A percentile compares a stretch with the other conserved stretches of the same genome.
phyloP scores from a whole-genome alignment of 2,329 filamentous ascomycete genomes.

The Hysterium pulicare region DNA sequence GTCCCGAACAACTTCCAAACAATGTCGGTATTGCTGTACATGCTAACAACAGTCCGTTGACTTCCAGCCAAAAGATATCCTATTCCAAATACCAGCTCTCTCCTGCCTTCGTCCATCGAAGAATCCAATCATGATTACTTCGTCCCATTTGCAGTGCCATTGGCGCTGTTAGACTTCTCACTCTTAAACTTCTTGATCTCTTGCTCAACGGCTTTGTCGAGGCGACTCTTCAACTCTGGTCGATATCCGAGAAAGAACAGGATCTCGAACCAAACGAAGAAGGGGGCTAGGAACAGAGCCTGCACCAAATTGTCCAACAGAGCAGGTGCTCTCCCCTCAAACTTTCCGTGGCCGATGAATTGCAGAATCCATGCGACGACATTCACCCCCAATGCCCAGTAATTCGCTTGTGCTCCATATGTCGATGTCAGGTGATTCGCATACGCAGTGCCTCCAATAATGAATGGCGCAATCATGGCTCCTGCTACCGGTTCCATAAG shows the following conservation, averaged over 20 bases:
- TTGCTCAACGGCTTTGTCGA: slow-evolving; percentile 70
- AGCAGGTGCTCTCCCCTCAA: slow-evolving; percentile 83
- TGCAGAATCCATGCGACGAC: slow-evolving; percentile 80
- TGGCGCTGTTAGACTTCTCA: slow-evolving; percentile 47
- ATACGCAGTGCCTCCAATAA: slow-evolving; percentile 70
- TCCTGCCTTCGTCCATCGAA: too few species aligned
- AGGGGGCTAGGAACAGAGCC: slow-evolving; percentile 85
- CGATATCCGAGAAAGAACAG: slow-evolving; percentile 90
- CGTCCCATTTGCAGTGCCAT: slow-evolving; percentile 25
- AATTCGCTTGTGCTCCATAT: slow-evolving; percentile 58
- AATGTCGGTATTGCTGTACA: too few species aligned
- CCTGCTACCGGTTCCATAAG: slow-evolving; percentile 94
- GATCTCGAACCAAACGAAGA: slow-evolving; percentile 96
- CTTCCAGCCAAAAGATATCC: too few species aligned
- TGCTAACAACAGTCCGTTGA: too few species aligned
- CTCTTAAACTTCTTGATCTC: slow-evolving; percentile 72
- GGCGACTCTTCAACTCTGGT: slow-evolving; percentile 75
- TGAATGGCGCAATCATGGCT: slow-evolving; percentile 68
- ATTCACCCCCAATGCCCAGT: slow-evolving; percentile 66
- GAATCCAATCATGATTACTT: slow-evolving; percentile 13
- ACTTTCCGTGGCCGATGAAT: slow-evolving; percentile 86
- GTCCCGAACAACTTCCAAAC: too few species aligned
- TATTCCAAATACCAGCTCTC: too few species aligned
- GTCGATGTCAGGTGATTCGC: slow-evolving; percentile 70
- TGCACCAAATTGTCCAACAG: slow-evolving; percentile 89